These are phyloP conservation scores for Rehmannia glutinosa DNA, from an alignment of 257 asterid genomes.

Conservation along the genomic window DNA sequence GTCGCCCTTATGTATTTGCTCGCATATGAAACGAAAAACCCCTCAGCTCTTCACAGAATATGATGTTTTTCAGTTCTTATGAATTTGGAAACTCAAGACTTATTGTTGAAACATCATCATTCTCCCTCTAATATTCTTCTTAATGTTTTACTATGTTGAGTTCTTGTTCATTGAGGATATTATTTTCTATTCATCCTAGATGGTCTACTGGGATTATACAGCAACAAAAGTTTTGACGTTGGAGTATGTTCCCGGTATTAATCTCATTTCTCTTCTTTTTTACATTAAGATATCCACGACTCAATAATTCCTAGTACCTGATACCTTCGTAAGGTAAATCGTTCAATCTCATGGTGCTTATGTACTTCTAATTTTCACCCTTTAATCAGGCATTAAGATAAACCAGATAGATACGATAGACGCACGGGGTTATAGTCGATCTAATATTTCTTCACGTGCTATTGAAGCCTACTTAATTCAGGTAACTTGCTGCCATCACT, in stretches of 20 bases:
- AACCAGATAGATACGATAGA: constrained; percentile 68
- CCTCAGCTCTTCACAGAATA: no score
- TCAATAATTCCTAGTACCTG: neutral
- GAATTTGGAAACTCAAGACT: no score
- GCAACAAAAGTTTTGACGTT: constrained; percentile 79
- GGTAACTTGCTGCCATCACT: constrained; percentile 32
- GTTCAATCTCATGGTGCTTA: constrained; percentile 11
- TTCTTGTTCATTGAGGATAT: constrained; percentile 4
- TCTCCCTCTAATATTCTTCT: neutral
- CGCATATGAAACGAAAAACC: no score
- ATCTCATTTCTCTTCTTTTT: constrained; percentile 12
- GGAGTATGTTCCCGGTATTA: constrained; percentile 91
- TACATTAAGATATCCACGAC: neutral
- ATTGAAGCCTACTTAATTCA: constrained; percentile 96
- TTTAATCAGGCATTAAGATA: constrained; percentile 73
- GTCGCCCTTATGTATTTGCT: no score
- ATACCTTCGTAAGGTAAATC: no score
- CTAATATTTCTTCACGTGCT: constrained; percentile 77
- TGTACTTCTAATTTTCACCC: neutral
- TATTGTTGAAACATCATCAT: no score
- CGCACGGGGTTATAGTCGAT: constrained; percentile 64
- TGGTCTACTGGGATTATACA: constrained; percentile 93
- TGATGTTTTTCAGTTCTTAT: no score
- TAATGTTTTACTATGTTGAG: neutral
- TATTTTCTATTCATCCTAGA: constrained; percentile 36